phyloP scores from a whole-genome alignment of 768 basidiomycete genomes.

The Lactarius quietus region DNA sequence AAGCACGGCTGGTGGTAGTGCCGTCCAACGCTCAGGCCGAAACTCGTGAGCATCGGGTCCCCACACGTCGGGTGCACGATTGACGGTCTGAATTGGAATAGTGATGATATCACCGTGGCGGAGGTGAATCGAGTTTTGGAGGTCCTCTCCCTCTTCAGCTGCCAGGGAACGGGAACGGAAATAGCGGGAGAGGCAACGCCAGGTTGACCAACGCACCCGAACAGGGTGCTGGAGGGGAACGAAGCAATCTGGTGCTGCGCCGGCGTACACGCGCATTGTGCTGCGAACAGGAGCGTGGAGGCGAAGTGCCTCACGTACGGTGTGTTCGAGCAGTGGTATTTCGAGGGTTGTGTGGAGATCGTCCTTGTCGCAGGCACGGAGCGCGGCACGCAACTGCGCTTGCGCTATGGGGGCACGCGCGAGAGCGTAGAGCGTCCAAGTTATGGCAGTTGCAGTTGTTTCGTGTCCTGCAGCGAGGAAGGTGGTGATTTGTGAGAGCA shows the following conservation, averaged over 20 bases:
- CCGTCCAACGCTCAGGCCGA: constrained; percentile 54
- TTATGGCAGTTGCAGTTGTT: constrained; percentile 53
- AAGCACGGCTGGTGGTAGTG: constrained; percentile 36
- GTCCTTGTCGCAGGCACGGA: constrained; percentile 31
- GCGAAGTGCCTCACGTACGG: constrained; percentile 55
- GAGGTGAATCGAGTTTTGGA: constrained; percentile 10
- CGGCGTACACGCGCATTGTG: constrained; percentile 52
- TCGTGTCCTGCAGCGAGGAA: constrained; percentile 67
- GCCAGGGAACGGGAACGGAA: background rate
- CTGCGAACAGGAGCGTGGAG: constrained; percentile 55
- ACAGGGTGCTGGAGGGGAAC: constrained; percentile 44
- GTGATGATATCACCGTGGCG: constrained; percentile 52
- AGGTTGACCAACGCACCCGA: constrained; percentile 20
- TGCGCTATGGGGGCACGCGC: constrained; percentile 46
- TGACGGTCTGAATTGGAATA: constrained; percentile 57
- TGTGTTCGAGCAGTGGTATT: constrained; percentile 58
- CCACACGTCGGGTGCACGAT: constrained; percentile 54
- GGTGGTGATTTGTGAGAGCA: constrained; percentile 59
- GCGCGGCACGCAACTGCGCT: constrained; percentile 43
- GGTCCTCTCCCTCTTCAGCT: background rate
- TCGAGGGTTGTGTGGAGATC: constrained; percentile 26
- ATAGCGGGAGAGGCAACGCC: constrained; percentile 6
- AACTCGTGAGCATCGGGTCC: constrained; percentile 64
- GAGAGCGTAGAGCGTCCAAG: constrained; percentile 62
- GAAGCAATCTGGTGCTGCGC: constrained; percentile 40